phyloP scores from a whole-genome alignment of 2,329 filamentous ascomycete species.

The Endocalyx cinctus region DNA sequence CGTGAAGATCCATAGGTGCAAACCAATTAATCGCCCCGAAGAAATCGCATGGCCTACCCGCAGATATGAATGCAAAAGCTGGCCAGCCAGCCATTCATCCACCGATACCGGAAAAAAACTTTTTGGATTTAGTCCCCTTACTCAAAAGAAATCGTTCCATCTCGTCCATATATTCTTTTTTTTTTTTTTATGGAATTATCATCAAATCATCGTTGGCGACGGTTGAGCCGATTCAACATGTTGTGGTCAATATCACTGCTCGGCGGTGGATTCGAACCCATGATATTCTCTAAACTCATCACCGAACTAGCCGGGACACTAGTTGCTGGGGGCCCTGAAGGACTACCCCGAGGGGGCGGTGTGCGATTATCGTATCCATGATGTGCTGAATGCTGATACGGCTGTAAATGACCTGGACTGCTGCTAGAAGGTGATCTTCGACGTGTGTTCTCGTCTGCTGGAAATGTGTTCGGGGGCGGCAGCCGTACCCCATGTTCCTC shows the following conservation, averaged over 20 bases:
- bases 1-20: slow-evolving; percentile 1
- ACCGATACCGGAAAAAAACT: too few species aligned
- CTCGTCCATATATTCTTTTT: not conserved
- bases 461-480: slow-evolving; percentile 38
- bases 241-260: slow-evolving; percentile 49
- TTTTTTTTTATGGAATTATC: too few species aligned
- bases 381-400: slow-evolving; percentile 27
- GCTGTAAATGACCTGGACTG: slow-evolving; percentile 41
- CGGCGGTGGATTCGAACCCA: slow-evolving; percentile 35
- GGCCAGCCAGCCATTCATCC: slow-evolving; percentile 1
- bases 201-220: too few species aligned
- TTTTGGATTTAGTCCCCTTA: slow-evolving; percentile 4
- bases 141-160: slow-evolving; percentile 1
- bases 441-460: slow-evolving; percentile 46
- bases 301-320: slow-evolving; percentile 39
- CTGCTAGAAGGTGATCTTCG: slow-evolving; percentile 49
- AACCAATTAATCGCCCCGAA: too few species aligned
- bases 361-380: slow-evolving; percentile 31
- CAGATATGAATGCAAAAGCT: too few species aligned
- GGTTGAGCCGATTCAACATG: slow-evolving; percentile 50
- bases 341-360: slow-evolving; percentile 35
- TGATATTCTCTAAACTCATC: slow-evolving; percentile 49
- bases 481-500: slow-evolving; percentile 36
- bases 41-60: too few species aligned
- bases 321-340: slow-evolving; percentile 28